Percentiles rank a stretch among this genome's conserved stretches.
These are phyloP conservation scores for Prunus yedoensis DNA, from an alignment of 331 rosid genomes.

Conservation along the genomic window DNA sequence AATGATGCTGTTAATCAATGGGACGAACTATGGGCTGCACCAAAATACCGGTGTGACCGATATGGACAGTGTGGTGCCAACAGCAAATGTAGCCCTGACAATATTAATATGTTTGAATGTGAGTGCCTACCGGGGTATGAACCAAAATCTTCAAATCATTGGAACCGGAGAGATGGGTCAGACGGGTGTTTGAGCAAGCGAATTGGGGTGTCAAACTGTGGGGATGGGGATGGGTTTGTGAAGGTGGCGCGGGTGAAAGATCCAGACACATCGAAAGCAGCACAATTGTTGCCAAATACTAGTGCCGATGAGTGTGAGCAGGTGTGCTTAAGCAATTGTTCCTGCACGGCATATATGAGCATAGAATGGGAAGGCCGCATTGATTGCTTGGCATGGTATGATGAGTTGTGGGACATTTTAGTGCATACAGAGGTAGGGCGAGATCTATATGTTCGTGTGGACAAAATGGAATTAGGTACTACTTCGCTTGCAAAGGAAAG, in stretches of 20 bases:
- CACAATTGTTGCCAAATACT: background rate
- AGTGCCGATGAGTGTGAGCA: background rate
- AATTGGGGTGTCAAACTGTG: background rate
- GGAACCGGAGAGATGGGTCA: slow-evolving; percentile 5
- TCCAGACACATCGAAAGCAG: slow-evolving; percentile 9
- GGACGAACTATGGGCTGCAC: background rate
- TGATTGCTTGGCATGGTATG: slow-evolving; percentile 33
- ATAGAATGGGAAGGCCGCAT: slow-evolving; percentile 25
- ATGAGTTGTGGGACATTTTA: slow-evolving; percentile 19
- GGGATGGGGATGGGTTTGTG: background rate
- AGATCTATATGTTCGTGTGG: slow-evolving; percentile 49
- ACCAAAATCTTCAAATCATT: slow-evolving; percentile 1
- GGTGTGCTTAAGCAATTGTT: slow-evolving; percentile 47
- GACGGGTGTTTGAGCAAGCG: slow-evolving; percentile 3
- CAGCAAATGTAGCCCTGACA: slow-evolving; percentile 15
- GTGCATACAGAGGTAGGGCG: slow-evolving; percentile 22
- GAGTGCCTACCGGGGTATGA: slow-evolving; percentile 5
- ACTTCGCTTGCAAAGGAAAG: background rate
- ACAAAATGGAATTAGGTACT: slow-evolving; percentile 32
- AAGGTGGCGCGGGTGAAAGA: background rate
- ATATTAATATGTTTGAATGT: slow-evolving; percentile 21
- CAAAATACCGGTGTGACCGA: background rate
- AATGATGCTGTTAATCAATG: background rate
- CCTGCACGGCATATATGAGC: slow-evolving; percentile 47
- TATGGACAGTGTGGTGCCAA: slow-evolving; percentile 23